A percentile compares a stretch with the other conserved stretches of the same genome.
phyloP scores from a whole-genome alignment of 2,329 filamentous ascomycete species.

The Diaporthe sp. region DNA sequence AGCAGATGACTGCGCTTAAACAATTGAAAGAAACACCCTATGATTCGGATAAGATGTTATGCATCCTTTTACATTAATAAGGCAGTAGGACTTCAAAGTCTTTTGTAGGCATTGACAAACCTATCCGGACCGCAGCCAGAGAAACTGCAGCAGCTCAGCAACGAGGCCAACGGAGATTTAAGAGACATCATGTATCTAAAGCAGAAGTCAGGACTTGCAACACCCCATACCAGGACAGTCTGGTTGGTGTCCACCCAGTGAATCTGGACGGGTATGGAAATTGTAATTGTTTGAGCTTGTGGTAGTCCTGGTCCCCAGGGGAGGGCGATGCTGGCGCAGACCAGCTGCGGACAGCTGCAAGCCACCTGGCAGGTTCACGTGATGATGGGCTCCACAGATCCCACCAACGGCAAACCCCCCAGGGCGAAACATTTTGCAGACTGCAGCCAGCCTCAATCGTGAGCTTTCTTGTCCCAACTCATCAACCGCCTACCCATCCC shows the following conservation, averaged over 20 bases:
- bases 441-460: not conserved
- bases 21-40: not conserved
- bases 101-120: not conserved
- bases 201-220: not conserved
- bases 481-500: slow-evolving; percentile 27
- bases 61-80: not conserved
- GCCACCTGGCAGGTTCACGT: slow-evolving; percentile 2
- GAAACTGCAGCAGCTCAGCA: not conserved
- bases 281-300: not conserved
- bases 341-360: not conserved
- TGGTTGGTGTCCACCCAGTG: too few relatives aligned
- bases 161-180: not conserved
- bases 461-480: slow-evolving; percentile 1
- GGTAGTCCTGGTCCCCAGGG: not conserved
- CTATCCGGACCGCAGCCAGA: too few relatives aligned
- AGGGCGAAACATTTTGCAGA: slow-evolving; percentile 28
- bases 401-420: slow-evolving; percentile 25
- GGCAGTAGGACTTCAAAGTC: too few relatives aligned
- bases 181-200: not conserved
- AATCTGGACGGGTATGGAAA: not conserved
- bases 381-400: slow-evolving; percentile 27
- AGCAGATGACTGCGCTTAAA: not conserved
- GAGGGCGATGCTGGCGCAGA: accelerated
- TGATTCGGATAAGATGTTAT: not conserved
- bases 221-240: too few relatives aligned